A percentile compares a stretch with the other conserved stretches of the same genome.
phyloP scores from a whole-genome alignment of 306 rosid species.

The Senna tora region DNA sequence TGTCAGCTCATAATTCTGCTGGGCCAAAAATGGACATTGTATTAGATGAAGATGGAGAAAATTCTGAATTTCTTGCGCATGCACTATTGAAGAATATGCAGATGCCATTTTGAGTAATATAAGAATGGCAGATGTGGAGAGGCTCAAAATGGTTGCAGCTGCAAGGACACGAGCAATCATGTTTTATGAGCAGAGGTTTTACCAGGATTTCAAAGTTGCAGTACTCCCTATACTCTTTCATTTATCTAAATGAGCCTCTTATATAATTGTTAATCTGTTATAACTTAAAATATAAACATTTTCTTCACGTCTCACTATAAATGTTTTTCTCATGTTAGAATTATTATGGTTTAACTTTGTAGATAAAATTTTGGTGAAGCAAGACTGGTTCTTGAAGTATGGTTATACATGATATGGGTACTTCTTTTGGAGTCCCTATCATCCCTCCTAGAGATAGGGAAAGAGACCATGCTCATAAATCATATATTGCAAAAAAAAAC shows the following conservation, averaged over 20 bases:
- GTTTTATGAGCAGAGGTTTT: conserved; percentile 86
- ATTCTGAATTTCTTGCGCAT: conserved; percentile 88
- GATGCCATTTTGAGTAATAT: conserved; percentile 67
- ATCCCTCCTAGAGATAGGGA: no score
- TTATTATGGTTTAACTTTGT: no score
- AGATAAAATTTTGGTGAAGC: no score
- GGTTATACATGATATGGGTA: no score
- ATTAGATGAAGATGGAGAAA: conserved; percentile 73
- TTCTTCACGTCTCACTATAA: no score
- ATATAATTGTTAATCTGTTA: no score
- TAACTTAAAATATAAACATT: no score
- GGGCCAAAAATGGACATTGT: conserved; percentile 99
- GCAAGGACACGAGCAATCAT: conserved; percentile 79
- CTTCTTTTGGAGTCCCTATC: no score
- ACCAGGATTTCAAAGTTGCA: conserved; percentile 76
- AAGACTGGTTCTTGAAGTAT: no score
- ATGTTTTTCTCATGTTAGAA: no score
- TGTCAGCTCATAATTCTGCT: conserved; percentile 92
- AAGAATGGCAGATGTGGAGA: conserved; percentile 65
- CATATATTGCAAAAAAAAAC: no score
- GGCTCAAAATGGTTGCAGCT: conserved; percentile 78
- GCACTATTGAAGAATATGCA: conserved; percentile 74
- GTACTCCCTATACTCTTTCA: conserved; percentile 54
- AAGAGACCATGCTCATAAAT: no score
- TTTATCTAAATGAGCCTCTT: conserved; percentile 48